A percentile compares a stretch with the other conserved stretches of the same genome.
phyloP scores from a whole-genome alignment of 2,329 filamentous ascomycete species.

The Diaporthe capsici region DNA sequence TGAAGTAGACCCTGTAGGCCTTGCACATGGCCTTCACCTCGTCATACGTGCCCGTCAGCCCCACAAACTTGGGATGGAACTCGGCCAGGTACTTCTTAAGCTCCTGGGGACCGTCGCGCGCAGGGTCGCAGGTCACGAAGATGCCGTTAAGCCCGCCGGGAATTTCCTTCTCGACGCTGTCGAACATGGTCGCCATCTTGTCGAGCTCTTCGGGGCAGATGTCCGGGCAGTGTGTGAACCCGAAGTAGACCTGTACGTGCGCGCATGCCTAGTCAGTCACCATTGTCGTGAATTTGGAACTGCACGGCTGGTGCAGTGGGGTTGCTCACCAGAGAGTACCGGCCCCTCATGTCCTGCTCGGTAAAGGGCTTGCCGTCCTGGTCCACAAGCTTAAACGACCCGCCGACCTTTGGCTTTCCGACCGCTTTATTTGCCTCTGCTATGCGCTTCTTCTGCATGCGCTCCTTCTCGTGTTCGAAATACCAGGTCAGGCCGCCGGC shows the following conservation, averaged over 20 bases:
- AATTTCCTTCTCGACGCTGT: conserved; percentile 71
- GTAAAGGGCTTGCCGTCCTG: conserved; percentile 85
- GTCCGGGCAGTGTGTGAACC: conserved; percentile 97
- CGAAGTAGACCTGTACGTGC: conserved; percentile 85
- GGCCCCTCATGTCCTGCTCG: conserved; percentile 86
- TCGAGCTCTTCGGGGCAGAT: conserved; percentile 99
- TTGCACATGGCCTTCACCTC: conserved; percentile 96
- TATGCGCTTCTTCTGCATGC: conserved; percentile 89
- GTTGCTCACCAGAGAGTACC: conserved; percentile 78
- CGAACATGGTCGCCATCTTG: conserved; percentile 98
- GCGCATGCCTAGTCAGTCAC: conserved; percentile 15
- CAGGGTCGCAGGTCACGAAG: conserved; percentile 97
- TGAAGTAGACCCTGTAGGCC: conserved; percentile 97
- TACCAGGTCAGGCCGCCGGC: conserved; percentile 87
- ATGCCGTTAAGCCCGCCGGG: conserved; percentile 77
- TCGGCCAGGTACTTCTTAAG: conserved; percentile 89
- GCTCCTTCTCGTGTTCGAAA: conserved; percentile 92
- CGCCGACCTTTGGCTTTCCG: conserved; percentile 93
- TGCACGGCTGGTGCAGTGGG: neutral
- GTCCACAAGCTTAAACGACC: conserved; percentile 85
- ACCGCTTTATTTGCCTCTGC: conserved; percentile 95
- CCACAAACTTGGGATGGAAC: conserved; percentile 89
- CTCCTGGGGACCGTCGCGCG: conserved; percentile 87
- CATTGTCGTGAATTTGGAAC: neutral
- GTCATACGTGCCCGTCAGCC: conserved; percentile 93